Evolutionary conservation across 805 yeast genomes (phyloP).

Genomic region (Saccharomycopsis oosterbeekiorum): DNA sequence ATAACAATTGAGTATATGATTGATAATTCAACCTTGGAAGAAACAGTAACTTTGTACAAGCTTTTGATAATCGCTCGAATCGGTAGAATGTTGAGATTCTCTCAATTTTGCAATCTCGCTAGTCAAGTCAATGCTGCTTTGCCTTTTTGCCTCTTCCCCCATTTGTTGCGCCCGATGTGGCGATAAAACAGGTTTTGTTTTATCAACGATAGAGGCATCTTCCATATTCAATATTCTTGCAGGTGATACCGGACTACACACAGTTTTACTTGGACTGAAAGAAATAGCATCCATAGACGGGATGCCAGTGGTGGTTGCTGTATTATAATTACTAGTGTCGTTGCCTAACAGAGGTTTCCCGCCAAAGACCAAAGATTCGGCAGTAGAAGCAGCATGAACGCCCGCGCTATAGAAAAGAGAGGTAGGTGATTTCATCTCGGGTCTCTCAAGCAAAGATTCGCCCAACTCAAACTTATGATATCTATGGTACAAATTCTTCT

Average conservation of each 20-base stretch:
- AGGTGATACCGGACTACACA: background rate
- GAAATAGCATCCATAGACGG: background rate
- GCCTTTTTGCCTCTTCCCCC: background rate
- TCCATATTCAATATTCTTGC: background rate
- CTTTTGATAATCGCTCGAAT: conserved; percentile 47
- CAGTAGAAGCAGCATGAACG: background rate
- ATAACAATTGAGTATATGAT: background rate
- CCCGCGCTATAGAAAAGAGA: background rate
- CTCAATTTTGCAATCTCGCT: conserved; percentile 13
- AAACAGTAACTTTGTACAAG: conserved; percentile 53
- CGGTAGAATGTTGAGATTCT: conserved; percentile 27
- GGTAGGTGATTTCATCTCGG: background rate
- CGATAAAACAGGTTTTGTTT: background rate
- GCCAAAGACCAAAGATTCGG: background rate
- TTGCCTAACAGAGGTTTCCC: background rate
- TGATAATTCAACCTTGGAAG: conserved; percentile 28
- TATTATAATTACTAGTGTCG: background rate
- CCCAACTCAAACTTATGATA: background rate
- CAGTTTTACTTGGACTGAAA: background rate
- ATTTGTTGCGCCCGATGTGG: background rate
- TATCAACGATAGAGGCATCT: background rate
- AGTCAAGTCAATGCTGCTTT: background rate
- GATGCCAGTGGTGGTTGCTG: background rate
- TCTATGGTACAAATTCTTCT: background rate
- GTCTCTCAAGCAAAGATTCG: background rate